These are phyloP conservation scores for Aureobasidium sp. DNA, from an alignment of 2,329 filamentous ascomycete species.

Conservation along the genomic window DNA sequence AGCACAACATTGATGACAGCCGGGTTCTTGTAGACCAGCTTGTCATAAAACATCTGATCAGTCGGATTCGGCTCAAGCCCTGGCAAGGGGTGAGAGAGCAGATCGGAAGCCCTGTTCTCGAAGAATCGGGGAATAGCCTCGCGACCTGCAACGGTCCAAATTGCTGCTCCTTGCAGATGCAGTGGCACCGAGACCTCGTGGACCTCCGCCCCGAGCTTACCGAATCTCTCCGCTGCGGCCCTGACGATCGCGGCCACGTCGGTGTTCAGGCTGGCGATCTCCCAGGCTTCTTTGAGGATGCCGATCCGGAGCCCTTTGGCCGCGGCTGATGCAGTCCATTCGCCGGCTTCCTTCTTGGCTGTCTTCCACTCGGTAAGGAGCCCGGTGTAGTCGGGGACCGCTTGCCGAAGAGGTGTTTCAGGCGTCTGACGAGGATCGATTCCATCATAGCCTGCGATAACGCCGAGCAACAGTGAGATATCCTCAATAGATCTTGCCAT, in stretches of 20 bases:
- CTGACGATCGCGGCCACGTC: constrained; percentile 32
- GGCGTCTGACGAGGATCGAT: constrained; percentile 36
- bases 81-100: constrained; percentile 24
- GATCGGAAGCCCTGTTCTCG: constrained; percentile 21
- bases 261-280: constrained; percentile 28
- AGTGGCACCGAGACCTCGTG: constrained; percentile 39
- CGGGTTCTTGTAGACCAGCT: constrained; percentile 36
- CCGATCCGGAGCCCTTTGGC: constrained; percentile 38
- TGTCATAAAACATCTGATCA: constrained; percentile 31
- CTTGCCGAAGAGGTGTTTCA: constrained; percentile 28
- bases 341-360: constrained; percentile 19
- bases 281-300: constrained; percentile 38
- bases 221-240: constrained; percentile 30
- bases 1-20: constrained; percentile 38
- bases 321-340: constrained; percentile 24
- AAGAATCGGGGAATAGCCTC: constrained; percentile 24
- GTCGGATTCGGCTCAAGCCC: constrained; percentile 19
- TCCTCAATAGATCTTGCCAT: constrained; percentile 35
- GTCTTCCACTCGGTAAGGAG: constrained; percentile 22
- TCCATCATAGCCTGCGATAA: constrained; percentile 38
- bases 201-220: constrained; percentile 35
- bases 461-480: constrained; percentile 30
- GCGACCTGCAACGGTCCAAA: constrained; percentile 38
- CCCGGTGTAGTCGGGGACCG: constrained; percentile 29
- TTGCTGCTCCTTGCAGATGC: constrained; percentile 36